These are phyloP conservation scores for Hypsizygus marmoreus DNA, from an alignment of 768 basidiomycete species.

Conservation along the genomic window DNA sequence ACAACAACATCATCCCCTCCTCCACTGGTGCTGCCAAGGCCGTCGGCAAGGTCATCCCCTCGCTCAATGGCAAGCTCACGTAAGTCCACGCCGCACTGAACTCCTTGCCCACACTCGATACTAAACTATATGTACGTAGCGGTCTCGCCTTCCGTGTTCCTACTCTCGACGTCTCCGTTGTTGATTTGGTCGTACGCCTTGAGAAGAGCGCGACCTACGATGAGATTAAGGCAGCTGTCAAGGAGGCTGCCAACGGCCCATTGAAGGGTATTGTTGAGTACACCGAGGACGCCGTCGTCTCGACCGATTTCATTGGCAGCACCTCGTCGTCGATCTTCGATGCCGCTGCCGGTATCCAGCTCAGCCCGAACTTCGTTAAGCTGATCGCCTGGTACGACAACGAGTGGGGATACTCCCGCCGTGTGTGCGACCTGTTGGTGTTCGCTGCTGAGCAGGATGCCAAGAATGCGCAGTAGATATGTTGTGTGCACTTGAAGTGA, in stretches of 20 bases:
- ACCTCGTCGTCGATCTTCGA: slow-evolving; percentile 89
- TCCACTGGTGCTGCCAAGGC: slow-evolving; percentile 99
- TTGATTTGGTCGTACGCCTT: slow-evolving; percentile 93
- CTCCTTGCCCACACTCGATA: not conserved
- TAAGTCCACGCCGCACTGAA: slow-evolving; percentile 38
- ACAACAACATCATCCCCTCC: slow-evolving; percentile 98
- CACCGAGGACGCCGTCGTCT: slow-evolving; percentile 93
- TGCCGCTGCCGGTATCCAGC: slow-evolving; percentile 87
- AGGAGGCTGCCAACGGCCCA: slow-evolving; percentile 70
- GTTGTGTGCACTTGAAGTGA: no score
- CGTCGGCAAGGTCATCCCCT: slow-evolving; percentile 96
- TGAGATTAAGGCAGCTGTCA: slow-evolving; percentile 84
- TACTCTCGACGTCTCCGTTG: slow-evolving; percentile 94
- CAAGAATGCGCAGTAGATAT: slow-evolving; percentile 22
- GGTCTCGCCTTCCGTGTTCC: slow-evolving; percentile 98
- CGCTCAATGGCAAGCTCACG: slow-evolving; percentile 97
- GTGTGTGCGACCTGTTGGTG: slow-evolving; percentile 87
- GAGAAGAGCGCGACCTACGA: slow-evolving; percentile 87
- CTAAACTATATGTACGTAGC: slow-evolving; percentile 41
- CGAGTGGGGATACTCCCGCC: slow-evolving; percentile 92
- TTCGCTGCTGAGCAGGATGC: slow-evolving; percentile 78
- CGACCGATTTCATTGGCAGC: slow-evolving; percentile 88
- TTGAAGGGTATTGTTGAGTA: slow-evolving; percentile 82
- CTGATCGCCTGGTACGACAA: slow-evolving; percentile 96
- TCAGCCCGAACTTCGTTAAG: slow-evolving; percentile 95